Conservation (phyloP, 441 rosid genomes). For the Pelargonium fulgidum region DNA sequence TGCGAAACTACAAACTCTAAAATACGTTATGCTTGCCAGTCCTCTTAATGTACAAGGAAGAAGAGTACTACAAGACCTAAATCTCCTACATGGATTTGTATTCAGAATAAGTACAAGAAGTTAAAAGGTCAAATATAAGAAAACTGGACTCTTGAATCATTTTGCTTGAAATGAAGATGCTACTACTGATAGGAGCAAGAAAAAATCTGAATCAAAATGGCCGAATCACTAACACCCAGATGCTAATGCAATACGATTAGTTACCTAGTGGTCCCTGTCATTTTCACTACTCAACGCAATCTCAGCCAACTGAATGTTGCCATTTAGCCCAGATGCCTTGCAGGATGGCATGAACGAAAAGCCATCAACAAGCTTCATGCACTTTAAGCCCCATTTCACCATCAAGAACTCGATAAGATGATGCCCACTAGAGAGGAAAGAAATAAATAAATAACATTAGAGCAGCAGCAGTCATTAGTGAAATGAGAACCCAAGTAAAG, state of each 20-base stretch:
- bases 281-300: slow-evolving; percentile 33
- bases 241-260: slow-evolving; percentile 10
- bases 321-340: slow-evolving; percentile 56
- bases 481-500: slow-evolving; percentile 1
- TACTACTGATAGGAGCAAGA: slow-evolving; percentile 15
- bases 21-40: neutral
- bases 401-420: slow-evolving; percentile 79
- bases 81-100: neutral
- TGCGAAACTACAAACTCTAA: neutral
- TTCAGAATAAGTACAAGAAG: slow-evolving; percentile 4
- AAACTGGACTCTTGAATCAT: slow-evolving; percentile 11
- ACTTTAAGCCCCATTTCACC: slow-evolving; percentile 79
- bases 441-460: neutral
- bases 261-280: slow-evolving; percentile 30
- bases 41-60: neutral
- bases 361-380: slow-evolving; percentile 62
- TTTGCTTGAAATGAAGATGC: slow-evolving; percentile 16
- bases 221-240: slow-evolving; percentile 5
- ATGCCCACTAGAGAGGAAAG: slow-evolving; percentile 52
- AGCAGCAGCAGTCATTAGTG: neutral
- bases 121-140: neutral
- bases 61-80: neutral
- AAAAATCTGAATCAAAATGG: slow-evolving; percentile 17
- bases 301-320: slow-evolving; percentile 76
- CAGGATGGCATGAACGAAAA: slow-evolving; percentile 67